Base-by-base conservation (phyloP, 2,329 filamentous ascomycete species). In the Apiospora aurea region DNA sequence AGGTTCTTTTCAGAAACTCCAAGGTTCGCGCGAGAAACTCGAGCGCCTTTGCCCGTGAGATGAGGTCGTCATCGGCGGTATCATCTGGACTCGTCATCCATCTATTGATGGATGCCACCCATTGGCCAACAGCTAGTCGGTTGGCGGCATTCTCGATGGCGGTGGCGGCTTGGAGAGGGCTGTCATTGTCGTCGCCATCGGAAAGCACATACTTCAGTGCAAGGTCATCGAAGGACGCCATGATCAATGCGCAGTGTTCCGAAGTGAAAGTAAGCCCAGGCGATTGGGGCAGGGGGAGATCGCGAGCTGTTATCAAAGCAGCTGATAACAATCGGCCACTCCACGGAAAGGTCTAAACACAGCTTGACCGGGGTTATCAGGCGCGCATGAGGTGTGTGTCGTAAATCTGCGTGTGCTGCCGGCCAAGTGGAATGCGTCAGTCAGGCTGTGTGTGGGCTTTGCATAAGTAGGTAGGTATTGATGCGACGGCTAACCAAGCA, bases 21-120 rank as follows among this genome's bases (percentile, higher is more conserved):
- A 91, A 79, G 0, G 89, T 90, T 29, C 81, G 80, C 1, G 88
- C 87, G 41, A 91, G 81, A 73, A 90, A 91, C n/a, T 86, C 85
- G 68, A 90, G 77, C 8, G 88, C 89, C 77, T 87, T 89, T 18
- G 88, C 85, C 67, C 88, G 83, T 2, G 85, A 81, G 43, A 89
- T 88, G 79, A 88, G 84, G 74, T 83, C 82, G 21, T 82, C 82
- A 69, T 85, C 84, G 24, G 81, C 81, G 6, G 57, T 41, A 64
- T 64, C 57, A 41, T 82, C 83, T 38, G 80, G 80, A 44, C 80
- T 80, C 49, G 82, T 80, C 82, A 89, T 87, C 87, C 87, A 89
- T 71, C 83, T 84, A 75, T 87, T 84, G 71, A 89, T 86, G 47
- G 87, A 86, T 66, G 87, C 85, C 41, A 88, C 87, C 87, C 87